A percentile compares a stretch with the other conserved stretches of the same genome.
phyloP scores from a whole-genome alignment of 2,329 filamentous ascomycete genomes.

The Cytospora leucostoma region DNA sequence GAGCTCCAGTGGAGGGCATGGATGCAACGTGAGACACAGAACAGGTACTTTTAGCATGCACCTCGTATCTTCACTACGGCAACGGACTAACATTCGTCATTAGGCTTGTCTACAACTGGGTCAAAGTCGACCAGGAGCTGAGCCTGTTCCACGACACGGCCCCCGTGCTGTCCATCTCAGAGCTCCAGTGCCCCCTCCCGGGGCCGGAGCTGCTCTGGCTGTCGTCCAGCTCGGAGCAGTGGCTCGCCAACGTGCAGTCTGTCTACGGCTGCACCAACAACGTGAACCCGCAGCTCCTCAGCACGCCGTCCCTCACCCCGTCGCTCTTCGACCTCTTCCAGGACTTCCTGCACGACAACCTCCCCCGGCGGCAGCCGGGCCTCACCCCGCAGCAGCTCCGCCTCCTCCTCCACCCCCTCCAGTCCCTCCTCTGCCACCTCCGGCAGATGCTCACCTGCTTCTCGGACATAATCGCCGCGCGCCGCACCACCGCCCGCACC shows the following conservation, averaged over 20 bases:
- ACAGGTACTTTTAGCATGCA: constrained; percentile 49
- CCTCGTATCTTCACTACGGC: too few relatives aligned
- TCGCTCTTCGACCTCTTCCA: constrained; percentile 68
- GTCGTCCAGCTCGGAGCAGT: constrained; percentile 58
- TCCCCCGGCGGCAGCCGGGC: constrained; percentile 48
- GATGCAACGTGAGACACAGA: constrained; percentile 65
- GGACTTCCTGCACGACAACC: constrained; percentile 66
- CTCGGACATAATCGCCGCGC: constrained; percentile 53
- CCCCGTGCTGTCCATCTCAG: constrained; percentile 64
- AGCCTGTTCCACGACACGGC: constrained; percentile 65
- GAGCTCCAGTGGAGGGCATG: constrained; percentile 63
- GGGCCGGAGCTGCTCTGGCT: constrained; percentile 63
- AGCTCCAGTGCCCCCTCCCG: constrained; percentile 66
- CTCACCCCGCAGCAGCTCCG: constrained; percentile 60
- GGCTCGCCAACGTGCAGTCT: constrained; percentile 60
- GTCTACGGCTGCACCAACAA: constrained; percentile 54
- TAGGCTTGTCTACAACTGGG: constrained; percentile 74
- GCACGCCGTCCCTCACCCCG: constrained; percentile 52
- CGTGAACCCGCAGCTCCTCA: constrained; percentile 54
- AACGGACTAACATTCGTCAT: background rate
- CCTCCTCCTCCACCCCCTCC: constrained; percentile 68
- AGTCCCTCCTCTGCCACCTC: constrained; percentile 64
- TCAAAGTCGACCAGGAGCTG: constrained; percentile 73
- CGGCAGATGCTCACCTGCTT: constrained; percentile 67
- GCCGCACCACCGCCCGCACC: constrained; percentile 44